Base-by-base conservation (phyloP, 2,329 filamentous ascomycete species). In the Xylaria sp. region DNA sequence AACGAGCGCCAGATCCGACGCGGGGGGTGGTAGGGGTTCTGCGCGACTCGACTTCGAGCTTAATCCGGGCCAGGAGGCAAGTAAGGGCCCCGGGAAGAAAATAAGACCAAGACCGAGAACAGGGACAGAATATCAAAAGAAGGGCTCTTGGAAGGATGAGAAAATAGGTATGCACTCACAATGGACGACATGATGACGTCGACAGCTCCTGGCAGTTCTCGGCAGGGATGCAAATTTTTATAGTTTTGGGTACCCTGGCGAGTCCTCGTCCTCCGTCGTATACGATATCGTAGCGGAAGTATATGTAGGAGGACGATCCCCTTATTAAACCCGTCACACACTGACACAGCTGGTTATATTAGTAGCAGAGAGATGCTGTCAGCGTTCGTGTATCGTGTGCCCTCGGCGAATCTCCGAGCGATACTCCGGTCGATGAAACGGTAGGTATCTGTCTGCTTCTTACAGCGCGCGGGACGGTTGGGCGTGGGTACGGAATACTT, bases 121-220 rank as follows among this genome's bases (percentile, higher is more conserved):
- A 37, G 46, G 30, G 39, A 46, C 18, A 34, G 23, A 37, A 48
- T 47, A 2, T 44, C 46, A 37, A n/a, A 55, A 42, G 55, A 56
- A 44, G 53, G 13, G 9, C 16, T 16, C 16, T 16, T 16, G 2
- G 53, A 37, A 53, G 55, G 42, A 53, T 47, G 44, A 34, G 42
- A 54, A 59, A 16, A 1, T 16, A 16, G 16, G 16, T 16, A 16
- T 47, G 59, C 55, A 72, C 70, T 72, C 65, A 72, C 70, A 64
- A 72, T 71, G 56, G 70, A 71, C 63, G 70, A 67, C 70, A 72
- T 72, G 66, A 72, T 72, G 66, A 68, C 65, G 68, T 63, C 66
- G 67, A 63, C 58, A 42, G 49, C 61, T 46, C 49, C 52, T 30
- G 23, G 23, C 23, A 30, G 23, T 60, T 46, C 49, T 46, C 37